phyloP scores from a whole-genome alignment of 2,329 filamentous ascomycete genomes.

The Cercospora zeae-maydis region DNA sequence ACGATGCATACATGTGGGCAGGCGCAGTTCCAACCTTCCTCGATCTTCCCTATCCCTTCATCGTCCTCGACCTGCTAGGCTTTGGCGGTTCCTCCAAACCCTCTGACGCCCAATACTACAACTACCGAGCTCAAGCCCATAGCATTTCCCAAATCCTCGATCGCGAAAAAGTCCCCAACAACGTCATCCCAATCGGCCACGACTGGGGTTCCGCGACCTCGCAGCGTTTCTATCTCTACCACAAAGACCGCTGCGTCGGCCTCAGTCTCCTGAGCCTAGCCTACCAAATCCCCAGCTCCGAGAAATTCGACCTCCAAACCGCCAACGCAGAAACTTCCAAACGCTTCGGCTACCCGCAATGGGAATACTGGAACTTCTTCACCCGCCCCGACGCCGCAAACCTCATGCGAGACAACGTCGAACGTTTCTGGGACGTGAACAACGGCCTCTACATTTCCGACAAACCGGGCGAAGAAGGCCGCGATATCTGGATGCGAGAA shows the following conservation, averaged over 20 bases:
- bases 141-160: slow-evolving; percentile 45
- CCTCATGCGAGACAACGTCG: slow-evolving; percentile 26
- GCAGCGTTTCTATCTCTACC: slow-evolving; percentile 44
- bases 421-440: slow-evolving; percentile 28
- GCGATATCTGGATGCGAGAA: slow-evolving; percentile 34
- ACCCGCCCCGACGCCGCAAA: slow-evolving; percentile 26
- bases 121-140: slow-evolving; percentile 35
- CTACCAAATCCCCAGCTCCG: slow-evolving; percentile 36
- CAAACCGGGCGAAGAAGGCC: slow-evolving; percentile 24
- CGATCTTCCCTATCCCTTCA: slow-evolving; percentile 31
- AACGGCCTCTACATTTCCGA: slow-evolving; percentile 25
- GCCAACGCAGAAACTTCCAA: slow-evolving; percentile 36
- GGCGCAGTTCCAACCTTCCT: slow-evolving; percentile 30
- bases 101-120: slow-evolving; percentile 38
- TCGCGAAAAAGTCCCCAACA: slow-evolving; percentile 32
- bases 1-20: slow-evolving; percentile 48
- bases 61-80: slow-evolving; percentile 41
- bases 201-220: slow-evolving; percentile 40
- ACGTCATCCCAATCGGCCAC: slow-evolving; percentile 19
- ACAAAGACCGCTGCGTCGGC: slow-evolving; percentile 42
- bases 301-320: slow-evolving; percentile 40
- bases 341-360: slow-evolving; percentile 39
- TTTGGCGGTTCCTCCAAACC: slow-evolving; percentile 45
- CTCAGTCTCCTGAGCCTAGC: slow-evolving; percentile 44
- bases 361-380: slow-evolving; percentile 50